Conservation (phyloP, 148 eudicot genomes). For the Salicornia ramosissima region DNA sequence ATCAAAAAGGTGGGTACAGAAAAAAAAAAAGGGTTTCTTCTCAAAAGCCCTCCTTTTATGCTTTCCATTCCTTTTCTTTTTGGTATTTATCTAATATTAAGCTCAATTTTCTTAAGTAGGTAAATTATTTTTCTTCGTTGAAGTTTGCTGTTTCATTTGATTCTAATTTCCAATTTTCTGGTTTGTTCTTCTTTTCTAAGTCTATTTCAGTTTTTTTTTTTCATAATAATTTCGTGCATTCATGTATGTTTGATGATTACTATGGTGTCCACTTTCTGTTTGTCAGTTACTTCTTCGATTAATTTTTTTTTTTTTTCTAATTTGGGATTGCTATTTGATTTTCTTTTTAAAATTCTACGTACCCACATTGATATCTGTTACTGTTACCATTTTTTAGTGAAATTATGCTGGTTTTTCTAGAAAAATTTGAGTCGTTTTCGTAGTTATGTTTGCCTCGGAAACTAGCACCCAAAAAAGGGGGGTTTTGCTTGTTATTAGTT, state of each 20-base stretch:
- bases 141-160: not conserved
- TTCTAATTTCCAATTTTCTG: constrained; percentile 8
- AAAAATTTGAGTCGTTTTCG: not conserved
- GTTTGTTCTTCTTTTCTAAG: not conserved
- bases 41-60: not conserved
- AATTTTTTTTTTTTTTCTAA: not conserved
- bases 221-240: not conserved
- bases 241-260: not conserved
- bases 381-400: not conserved
- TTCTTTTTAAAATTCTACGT: constrained; percentile 4
- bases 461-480: no score
- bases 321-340: constrained; percentile 9
- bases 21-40: not conserved
- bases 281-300: constrained; percentile 13
- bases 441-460: no score
- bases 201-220: not conserved
- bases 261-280: constrained; percentile 17
- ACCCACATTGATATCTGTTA: constrained; percentile 20
- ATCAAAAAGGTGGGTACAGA: not conserved
- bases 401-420: not conserved
- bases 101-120: not conserved
- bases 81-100: not conserved
- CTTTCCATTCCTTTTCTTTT: not conserved
- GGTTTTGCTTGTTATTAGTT: no score
- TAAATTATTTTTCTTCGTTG: not conserved